phyloP scores from a whole-genome alignment of 106 monocot genomes.

The Chionographis japonica region DNA sequence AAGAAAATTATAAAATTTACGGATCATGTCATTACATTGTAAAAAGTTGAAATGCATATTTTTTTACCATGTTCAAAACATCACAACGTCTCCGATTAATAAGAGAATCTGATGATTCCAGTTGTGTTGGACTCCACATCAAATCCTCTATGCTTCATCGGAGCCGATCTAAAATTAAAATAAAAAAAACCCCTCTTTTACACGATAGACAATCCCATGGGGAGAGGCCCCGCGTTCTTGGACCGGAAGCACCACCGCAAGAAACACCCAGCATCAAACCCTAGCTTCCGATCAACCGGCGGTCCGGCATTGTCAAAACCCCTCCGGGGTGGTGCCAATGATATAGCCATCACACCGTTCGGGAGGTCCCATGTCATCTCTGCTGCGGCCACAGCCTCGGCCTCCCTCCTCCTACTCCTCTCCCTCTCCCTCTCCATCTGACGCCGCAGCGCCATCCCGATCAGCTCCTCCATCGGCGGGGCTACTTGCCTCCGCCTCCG shows the following conservation, averaged over 20 bases:
- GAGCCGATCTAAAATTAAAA: no score
- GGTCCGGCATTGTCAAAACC: neutral
- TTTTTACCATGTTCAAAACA: no score
- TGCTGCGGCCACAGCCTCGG: neutral
- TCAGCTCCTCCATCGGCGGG: slow-evolving; percentile 5
- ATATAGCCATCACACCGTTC: slow-evolving; percentile 82
- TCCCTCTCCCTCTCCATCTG: slow-evolving; percentile 23
- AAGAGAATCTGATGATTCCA: no score
- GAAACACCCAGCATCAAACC: slow-evolving; percentile 6
- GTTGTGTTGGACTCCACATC: no score
- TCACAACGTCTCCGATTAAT: no score
- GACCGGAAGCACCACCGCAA: slow-evolving; percentile 62
- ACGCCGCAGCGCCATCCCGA: slow-evolving; percentile 15
- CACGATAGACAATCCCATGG: slow-evolving; percentile 9
- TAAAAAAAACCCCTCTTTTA: no score
- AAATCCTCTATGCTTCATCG: no score
- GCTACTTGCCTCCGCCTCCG: neutral
- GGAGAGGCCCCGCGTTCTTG: slow-evolving; percentile 67
- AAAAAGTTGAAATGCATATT: no score
- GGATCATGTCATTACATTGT: no score
- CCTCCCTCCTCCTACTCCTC: slow-evolving; percentile 2
- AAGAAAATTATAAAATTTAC: no score
- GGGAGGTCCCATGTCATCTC: slow-evolving; percentile 53
- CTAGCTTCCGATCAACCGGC: slow-evolving; percentile 14
- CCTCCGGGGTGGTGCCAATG: slow-evolving; percentile 6